phyloP scores from a whole-genome alignment of 2,329 filamentous ascomycete genomes.

The Curvularia sp. region DNA sequence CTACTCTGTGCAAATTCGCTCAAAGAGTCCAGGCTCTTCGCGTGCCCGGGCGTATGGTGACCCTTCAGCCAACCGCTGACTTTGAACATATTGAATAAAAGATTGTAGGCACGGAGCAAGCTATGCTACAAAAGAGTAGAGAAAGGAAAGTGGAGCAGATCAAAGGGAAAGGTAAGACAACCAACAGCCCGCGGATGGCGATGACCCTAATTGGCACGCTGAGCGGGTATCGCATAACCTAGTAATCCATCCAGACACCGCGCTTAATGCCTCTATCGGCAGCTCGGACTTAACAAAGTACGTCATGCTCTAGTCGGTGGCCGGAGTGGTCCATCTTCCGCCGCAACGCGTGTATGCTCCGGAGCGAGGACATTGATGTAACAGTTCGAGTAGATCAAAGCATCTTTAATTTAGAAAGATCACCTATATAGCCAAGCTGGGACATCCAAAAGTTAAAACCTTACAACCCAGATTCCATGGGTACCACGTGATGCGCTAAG shows the following conservation, averaged over 20 bases:
- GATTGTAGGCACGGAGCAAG: neutral
- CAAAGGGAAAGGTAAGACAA: neutral
- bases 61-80: slow-evolving; percentile 52
- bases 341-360: neutral
- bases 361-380: neutral
- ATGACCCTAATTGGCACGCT: slow-evolving; percentile 6
- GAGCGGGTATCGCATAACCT: slow-evolving; percentile 13
- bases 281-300: slow-evolving; percentile 25
- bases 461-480: slow-evolving; percentile 11
- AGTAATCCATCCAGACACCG: slow-evolving; percentile 12
- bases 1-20: slow-evolving; percentile 65
- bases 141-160: slow-evolving; percentile 2
- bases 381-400: neutral
- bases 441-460: slow-evolving; percentile 7
- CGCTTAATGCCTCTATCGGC: slow-evolving; percentile 28
- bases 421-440: slow-evolving; percentile 8
- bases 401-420: neutral
- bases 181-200: neutral
- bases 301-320: slow-evolving; percentile 22
- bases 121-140: slow-evolving; percentile 1
- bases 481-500: slow-evolving; percentile 32
- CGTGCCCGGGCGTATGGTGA: slow-evolving; percentile 50
- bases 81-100: slow-evolving; percentile 35
- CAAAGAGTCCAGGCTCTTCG: slow-evolving; percentile 63
- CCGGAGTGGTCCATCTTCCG: slow-evolving; percentile 5